Base-by-base conservation (phyloP, 2,329 filamentous ascomycete species). In the Fusarium agapanthi region DNA sequence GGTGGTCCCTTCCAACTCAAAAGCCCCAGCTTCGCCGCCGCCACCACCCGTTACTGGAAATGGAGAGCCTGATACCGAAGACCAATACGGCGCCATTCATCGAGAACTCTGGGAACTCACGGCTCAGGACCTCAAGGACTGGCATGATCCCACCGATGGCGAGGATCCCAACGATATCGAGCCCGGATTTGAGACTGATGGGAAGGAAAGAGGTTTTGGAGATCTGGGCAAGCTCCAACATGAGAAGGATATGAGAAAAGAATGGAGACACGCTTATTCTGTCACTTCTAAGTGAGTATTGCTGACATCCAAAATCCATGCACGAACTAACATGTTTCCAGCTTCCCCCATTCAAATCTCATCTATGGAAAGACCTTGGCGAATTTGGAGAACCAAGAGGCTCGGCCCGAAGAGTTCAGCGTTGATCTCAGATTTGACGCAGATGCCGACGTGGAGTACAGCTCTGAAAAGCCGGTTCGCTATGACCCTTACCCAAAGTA, bases 401-500 rank as follows among this genome's bases (percentile, higher is more conserved):
- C 81, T 34, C 81, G 82, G 9, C 76, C 76, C 30, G 78, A 80
- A 15, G 75, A 80, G 35, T 77, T 80, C 28, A 75, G 71, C 37
- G 73, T 71, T 40, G 77, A 76, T 62, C 77, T 85, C 24, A 73
- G 65, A 54, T 78, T 76, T 51, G 80, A 82, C 38, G 75, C 82
- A 57, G 77, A 80, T n/a, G 76, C 79, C 14, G 76, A 78, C 53
- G 71, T 80, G 34, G 80, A 80, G 40, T 88, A 86, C 75, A 85
- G 78, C 59, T 78, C 81, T 18, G 82, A 86, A 47, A 81, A 84
- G 55, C 87, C 89, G 2, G 84, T 88, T 61, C 84, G 87, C 26
- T 94, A 93, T 80, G 86, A 91, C 65, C 93, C 93, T 0, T 95
- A 94, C 71, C 92, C 92, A 2, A 83, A 88, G 22, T 93, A 94